A percentile compares a stretch with the other conserved stretches of the same genome.
Conservation (phyloP, 805 yeast species). For the Monosporozyma aerobia region DNA sequence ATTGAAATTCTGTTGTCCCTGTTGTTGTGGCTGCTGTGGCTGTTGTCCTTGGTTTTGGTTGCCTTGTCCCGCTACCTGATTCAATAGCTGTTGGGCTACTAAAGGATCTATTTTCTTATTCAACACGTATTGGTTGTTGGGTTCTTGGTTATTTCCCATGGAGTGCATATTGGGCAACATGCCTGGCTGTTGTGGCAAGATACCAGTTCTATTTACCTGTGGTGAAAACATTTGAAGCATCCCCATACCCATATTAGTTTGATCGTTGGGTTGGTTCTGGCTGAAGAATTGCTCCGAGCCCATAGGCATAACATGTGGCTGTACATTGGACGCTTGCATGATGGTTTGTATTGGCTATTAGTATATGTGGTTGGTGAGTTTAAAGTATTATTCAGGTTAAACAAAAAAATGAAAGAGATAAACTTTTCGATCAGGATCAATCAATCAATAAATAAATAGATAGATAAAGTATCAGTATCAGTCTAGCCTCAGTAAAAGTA, state of each 20-base stretch:
- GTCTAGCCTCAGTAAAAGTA: not conserved
- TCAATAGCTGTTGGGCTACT: slow-evolving; percentile 10
- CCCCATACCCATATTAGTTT: slow-evolving; percentile 19
- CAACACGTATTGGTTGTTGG: slow-evolving; percentile 15
- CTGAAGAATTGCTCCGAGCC: slow-evolving; percentile 21
- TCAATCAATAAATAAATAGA: not conserved
- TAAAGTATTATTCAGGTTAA: not conserved
- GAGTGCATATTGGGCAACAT: slow-evolving; percentile 11
- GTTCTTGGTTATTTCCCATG: slow-evolving; percentile 10
- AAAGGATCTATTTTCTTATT: slow-evolving; percentile 25
- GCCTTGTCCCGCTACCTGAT: slow-evolving; percentile 6
- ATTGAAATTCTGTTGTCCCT: slow-evolving; percentile 9
- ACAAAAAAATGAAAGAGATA: not conserved
- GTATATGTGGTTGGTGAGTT: not conserved
- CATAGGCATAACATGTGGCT: slow-evolving; percentile 22
- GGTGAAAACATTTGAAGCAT: slow-evolving; percentile 25
- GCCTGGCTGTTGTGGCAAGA: slow-evolving; percentile 18
- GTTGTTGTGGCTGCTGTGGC: slow-evolving; percentile 16
- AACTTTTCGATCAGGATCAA: not conserved
- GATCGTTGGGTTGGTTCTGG: slow-evolving; percentile 20
- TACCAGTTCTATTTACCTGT: slow-evolving; percentile 19
- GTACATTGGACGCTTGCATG: slow-evolving; percentile 25
- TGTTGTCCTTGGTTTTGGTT: slow-evolving; percentile 12
- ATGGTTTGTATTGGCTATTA: not conserved
- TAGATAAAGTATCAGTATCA: not conserved